phyloP scores from a whole-genome alignment of 768 basidiomycete species.

The Lentinula raphanica region DNA sequence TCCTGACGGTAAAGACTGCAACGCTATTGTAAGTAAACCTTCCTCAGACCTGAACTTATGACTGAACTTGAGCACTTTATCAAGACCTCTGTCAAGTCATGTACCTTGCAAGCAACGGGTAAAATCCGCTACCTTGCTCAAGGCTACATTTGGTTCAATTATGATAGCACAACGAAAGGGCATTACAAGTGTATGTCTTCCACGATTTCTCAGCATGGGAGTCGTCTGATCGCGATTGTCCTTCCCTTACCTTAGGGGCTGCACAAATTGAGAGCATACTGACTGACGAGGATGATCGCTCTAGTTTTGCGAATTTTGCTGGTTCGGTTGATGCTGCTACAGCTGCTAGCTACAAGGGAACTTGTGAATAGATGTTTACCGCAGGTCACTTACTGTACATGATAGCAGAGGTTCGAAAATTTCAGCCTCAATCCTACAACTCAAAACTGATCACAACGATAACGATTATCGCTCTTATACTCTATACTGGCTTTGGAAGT shows the following conservation, averaged over 20 bases:
- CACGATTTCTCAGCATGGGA: not conserved
- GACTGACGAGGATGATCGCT: conserved; percentile 9
- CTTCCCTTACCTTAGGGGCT: conserved; percentile 1
- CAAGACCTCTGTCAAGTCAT: conserved; percentile 1
- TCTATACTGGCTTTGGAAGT: too few relatives aligned
- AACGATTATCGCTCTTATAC: too few relatives aligned
- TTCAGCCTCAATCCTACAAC: too few relatives aligned
- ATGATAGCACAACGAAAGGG: conserved; percentile 13
- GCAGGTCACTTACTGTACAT: too few relatives aligned
- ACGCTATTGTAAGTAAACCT: not conserved
- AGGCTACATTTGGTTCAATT: conserved; percentile 17
- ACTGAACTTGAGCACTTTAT: not conserved
- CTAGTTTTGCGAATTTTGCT: conserved; percentile 8
- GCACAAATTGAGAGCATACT: conserved; percentile 6
- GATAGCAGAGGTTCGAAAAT: too few relatives aligned
- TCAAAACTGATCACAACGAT: too few relatives aligned
- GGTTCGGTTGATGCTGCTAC: conserved; percentile 3
- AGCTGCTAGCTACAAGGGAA: conserved; percentile 1
- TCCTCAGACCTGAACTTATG: not conserved
- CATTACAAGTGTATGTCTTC: conserved; percentile 21
- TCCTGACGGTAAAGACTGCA: not conserved
- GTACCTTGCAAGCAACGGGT: conserved; percentile 9
- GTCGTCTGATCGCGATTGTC: too few relatives aligned
- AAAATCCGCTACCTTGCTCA: conserved; percentile 9
- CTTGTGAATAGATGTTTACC: conserved; percentile 5